Evolutionary conservation across 768 basidiomycete species (phyloP).

Genomic region (Hypsizygus marmoreus): DNA sequence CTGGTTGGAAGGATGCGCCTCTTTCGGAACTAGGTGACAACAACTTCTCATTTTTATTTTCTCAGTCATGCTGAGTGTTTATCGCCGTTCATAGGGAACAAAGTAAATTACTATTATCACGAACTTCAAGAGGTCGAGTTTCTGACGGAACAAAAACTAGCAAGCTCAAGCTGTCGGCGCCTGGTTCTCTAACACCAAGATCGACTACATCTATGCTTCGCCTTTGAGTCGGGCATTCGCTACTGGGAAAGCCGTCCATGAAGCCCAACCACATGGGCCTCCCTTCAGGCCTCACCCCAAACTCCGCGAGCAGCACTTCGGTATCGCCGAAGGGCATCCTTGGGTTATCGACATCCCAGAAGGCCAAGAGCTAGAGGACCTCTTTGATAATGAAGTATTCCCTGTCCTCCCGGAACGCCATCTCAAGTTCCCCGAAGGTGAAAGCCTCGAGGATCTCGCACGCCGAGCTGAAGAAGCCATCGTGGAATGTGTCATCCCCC

Average conservation of each 20-base stretch:
- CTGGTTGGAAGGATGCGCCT: slow-evolving; percentile 78
- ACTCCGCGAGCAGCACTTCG: slow-evolving; percentile 73
- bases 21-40: slow-evolving; percentile 69
- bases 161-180: slow-evolving; percentile 66
- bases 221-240: slow-evolving; percentile 64
- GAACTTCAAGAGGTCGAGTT: neutral
- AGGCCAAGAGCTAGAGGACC: slow-evolving; percentile 39
- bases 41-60: slow-evolving; percentile 3
- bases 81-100: slow-evolving; percentile 17
- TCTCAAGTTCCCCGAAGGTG: slow-evolving; percentile 66
- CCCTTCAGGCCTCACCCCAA: slow-evolving; percentile 53
- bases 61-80: neutral
- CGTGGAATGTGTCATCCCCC: slow-evolving; percentile 55
- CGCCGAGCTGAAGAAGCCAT: slow-evolving; percentile 54
- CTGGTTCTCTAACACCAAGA: slow-evolving; percentile 46
- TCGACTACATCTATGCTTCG: slow-evolving; percentile 67
- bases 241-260: slow-evolving; percentile 59
- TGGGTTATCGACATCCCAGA: slow-evolving; percentile 42
- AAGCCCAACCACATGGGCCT: slow-evolving; percentile 55
- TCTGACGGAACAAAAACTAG: slow-evolving; percentile 26
- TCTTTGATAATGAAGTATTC: slow-evolving; percentile 52
- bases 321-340: slow-evolving; percentile 65
- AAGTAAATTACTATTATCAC: slow-evolving; percentile 17
- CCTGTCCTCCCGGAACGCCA: slow-evolving; percentile 49
- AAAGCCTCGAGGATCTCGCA: slow-evolving; percentile 65